A percentile compares a stretch with the other conserved stretches of the same genome.
These are phyloP conservation scores for Candida tammaniensis DNA, from an alignment of 805 yeast genomes.

Conservation along the genomic window DNA sequence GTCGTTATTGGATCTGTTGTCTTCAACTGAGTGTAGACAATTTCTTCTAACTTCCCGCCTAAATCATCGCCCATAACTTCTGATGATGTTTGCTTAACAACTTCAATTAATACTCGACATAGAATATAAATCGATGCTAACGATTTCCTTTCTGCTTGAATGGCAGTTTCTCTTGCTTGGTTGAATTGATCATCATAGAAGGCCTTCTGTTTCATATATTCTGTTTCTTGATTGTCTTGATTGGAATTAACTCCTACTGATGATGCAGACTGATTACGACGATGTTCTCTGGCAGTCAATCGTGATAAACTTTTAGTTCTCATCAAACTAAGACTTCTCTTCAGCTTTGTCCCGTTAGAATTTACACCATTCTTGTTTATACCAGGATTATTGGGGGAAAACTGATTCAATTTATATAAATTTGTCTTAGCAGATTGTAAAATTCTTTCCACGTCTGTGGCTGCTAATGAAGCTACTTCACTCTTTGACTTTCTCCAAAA, in stretches of 20 bases:
- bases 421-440: slow-evolving; percentile 24
- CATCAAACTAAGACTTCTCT: slow-evolving; percentile 39
- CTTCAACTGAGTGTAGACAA: slow-evolving; percentile 84
- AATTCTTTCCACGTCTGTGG: slow-evolving; percentile 36
- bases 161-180: slow-evolving; percentile 61
- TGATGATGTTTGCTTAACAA: slow-evolving; percentile 82
- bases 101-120: slow-evolving; percentile 89
- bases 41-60: slow-evolving; percentile 83
- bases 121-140: slow-evolving; percentile 82
- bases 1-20: slow-evolving; percentile 80
- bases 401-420: slow-evolving; percentile 5
- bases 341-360: slow-evolving; percentile 20
- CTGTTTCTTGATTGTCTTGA: slow-evolving; percentile 13
- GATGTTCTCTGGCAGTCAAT: slow-evolving; percentile 32
- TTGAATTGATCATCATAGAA: slow-evolving; percentile 31
- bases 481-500: slow-evolving; percentile 95
- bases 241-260: slow-evolving; percentile 18
- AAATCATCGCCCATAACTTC: slow-evolving; percentile 73
- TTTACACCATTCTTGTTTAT: slow-evolving; percentile 6
- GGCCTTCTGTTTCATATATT: slow-evolving; percentile 20
- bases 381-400: slow-evolving; percentile 7
- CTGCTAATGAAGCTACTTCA: slow-evolving; percentile 63
- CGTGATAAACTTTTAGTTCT: slow-evolving; percentile 38
- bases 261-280: slow-evolving; percentile 50
- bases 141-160: slow-evolving; percentile 84